A percentile compares a stretch with the other conserved stretches of the same genome.
Evolutionary conservation across 2,329 filamentous ascomycete species (phyloP).

Genomic region (Albophoma yamanashiensis): DNA sequence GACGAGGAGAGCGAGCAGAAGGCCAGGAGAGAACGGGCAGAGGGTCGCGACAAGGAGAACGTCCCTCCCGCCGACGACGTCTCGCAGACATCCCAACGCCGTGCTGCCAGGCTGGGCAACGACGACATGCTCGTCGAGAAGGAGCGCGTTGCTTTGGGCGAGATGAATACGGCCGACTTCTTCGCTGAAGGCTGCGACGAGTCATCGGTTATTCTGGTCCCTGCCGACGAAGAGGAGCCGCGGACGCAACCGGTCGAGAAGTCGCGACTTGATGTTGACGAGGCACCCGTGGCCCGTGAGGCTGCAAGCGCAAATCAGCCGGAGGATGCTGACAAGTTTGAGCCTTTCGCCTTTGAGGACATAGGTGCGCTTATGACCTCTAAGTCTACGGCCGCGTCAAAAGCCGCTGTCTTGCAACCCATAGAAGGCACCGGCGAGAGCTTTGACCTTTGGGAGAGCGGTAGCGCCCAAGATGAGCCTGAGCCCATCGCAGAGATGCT

Average conservation of each 20-base stretch:
- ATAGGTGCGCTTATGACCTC: slow-evolving; percentile 27
- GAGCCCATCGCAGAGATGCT: slow-evolving; percentile 15
- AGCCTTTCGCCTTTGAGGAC: slow-evolving; percentile 7
- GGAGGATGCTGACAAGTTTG: slow-evolving; percentile 10
- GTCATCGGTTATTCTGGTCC: slow-evolving; percentile 48
- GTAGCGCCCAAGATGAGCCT: slow-evolving; percentile 49
- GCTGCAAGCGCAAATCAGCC: slow-evolving; percentile 10
- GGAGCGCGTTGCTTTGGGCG: slow-evolving; percentile 52
- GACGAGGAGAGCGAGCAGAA: slow-evolving; percentile 65
- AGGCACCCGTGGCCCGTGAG: not conserved
- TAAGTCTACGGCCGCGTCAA: slow-evolving; percentile 23
- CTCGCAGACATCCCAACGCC: slow-evolving; percentile 41
- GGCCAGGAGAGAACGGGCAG: slow-evolving; percentile 37
- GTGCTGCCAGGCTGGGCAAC: slow-evolving; percentile 14
- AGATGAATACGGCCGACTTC: slow-evolving; percentile 57
- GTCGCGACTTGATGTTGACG: not conserved
- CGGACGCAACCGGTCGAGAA: slow-evolving; percentile 3
- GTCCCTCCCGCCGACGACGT: slow-evolving; percentile 63
- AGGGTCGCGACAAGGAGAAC: slow-evolving; percentile 82
- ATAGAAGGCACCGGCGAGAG: slow-evolving; percentile 48
- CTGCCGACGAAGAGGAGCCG: slow-evolving; percentile 43
- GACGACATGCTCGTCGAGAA: slow-evolving; percentile 54
- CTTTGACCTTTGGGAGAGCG: slow-evolving; percentile 63
- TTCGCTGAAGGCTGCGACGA: slow-evolving; percentile 57
- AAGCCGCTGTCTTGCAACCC: slow-evolving; percentile 38